Percentiles rank a stretch among this genome's conserved stretches.
These are phyloP conservation scores for Aethionema arabicum DNA, from an alignment of 345 rosid genomes.

Conservation along the genomic window DNA sequence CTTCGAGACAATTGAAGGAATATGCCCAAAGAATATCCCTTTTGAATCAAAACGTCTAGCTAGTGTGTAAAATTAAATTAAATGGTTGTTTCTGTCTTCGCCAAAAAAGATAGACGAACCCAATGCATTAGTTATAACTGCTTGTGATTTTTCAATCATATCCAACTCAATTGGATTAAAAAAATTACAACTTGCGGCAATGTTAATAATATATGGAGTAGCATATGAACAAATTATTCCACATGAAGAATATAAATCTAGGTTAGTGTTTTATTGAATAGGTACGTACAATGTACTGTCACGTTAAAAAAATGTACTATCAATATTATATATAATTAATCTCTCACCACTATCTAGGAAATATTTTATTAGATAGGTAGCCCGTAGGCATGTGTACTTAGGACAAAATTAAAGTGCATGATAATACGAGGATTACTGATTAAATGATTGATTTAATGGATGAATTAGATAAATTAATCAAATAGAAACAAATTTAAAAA, in stretches of 20 bases:
- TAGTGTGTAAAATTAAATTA: no score
- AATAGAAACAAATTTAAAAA: not conserved
- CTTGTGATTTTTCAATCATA: no score
- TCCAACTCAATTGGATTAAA: no score
- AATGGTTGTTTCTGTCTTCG: no score
- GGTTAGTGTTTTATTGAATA: slow-evolving; percentile 4
- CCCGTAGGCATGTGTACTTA: slow-evolving; percentile 38
- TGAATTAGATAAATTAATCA: slow-evolving; percentile 23
- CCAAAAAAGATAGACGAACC: no score
- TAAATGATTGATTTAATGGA: slow-evolving; percentile 34
- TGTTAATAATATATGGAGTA: not conserved
- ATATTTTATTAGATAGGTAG: slow-evolving; percentile 31
- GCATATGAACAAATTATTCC: not conserved
- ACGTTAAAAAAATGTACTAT: slow-evolving; percentile 20
- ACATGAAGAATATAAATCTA: slow-evolving; percentile 21
- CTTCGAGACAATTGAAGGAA: no score
- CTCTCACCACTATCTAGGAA: slow-evolving; percentile 12
- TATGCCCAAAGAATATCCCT: no score
- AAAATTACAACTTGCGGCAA: no score
- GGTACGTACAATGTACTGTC: slow-evolving; percentile 19
- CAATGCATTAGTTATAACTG: no score
- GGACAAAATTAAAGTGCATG: slow-evolving; percentile 25
- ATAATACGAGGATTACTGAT: slow-evolving; percentile 34
- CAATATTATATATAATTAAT: slow-evolving; percentile 21
- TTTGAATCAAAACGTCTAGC: no score